Evolutionary conservation across 805 yeast species (phyloP), one percentile per base, ranked within the genome.

Genomic region (Candida oleophila): DNA sequence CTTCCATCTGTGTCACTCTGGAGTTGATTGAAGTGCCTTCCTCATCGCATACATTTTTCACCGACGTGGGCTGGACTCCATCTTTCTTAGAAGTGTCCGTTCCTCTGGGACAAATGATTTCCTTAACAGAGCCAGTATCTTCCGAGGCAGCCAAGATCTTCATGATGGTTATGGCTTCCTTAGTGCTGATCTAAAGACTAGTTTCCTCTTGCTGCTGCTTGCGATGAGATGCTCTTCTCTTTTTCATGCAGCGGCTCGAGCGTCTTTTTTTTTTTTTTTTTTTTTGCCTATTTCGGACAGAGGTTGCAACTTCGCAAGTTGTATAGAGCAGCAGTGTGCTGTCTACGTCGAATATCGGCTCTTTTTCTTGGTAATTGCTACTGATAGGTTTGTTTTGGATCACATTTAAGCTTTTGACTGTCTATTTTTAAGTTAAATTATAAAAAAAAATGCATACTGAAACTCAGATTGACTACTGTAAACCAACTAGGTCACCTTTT

Each of bases 71-170:
- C 58, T 84, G 87, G 11, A 69, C 64, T 0, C 85, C 85, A 30
- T 78, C 77, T 57, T 84, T 82, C 37, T 74, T 71, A 4, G 96
- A 86, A 2, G 96, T 89, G 57, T 91, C 95, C 0, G 92, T 84
- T 0, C 91, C 92, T 43, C 75, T 68, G 16, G 68, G 61, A 55
- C 89, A 89, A 3, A 74, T 57, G 7, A 88, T 68, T 58, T 83
- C 89, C 53, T 85, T 85, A 45, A 84, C 53, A 4, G 79, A 72
- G 0, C 91, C 90, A 1, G 80, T 76, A 55, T 86, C 91, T 50
- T 80, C 86, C 15, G 87, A 78, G 37, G 89, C 72, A 2, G 75
- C 83, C 39, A 86, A 55, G 12, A 85, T 60, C 62, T 77, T 83
- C 92, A 86, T 84, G 9, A n/a, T n/a, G n/a, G n/a, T n/a, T n/a